Evolutionary conservation across 345 rosid species (phyloP).

Genomic region (Erucastrum elatum): DNA sequence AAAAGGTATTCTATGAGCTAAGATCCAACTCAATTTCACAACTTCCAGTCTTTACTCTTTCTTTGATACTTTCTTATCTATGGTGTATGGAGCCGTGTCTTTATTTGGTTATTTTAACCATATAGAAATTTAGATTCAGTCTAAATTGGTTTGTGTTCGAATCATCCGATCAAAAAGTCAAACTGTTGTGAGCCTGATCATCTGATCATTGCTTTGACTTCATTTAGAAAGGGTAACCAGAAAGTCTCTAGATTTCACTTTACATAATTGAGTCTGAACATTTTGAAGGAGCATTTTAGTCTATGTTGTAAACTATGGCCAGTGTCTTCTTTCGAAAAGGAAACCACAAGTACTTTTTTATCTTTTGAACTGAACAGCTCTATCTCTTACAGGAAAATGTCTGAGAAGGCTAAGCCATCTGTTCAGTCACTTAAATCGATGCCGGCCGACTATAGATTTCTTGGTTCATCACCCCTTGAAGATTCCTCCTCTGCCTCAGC

Average conservation of each 20-base stretch:
- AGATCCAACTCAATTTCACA: conserved; percentile 22
- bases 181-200: not conserved
- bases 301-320: conserved; percentile 47
- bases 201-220: not conserved
- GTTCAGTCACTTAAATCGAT: conserved; percentile 65
- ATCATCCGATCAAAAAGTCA: not conserved
- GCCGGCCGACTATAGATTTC: conserved; percentile 65
- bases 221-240: not conserved
- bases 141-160: conserved; percentile 17
- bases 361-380: conserved; percentile 34
- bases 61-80: not conserved
- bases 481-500: not conserved
- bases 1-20: conserved; percentile 19
- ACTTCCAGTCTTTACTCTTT: not conserved
- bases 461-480: conserved; percentile 44
- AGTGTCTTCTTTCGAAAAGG: conserved; percentile 44
- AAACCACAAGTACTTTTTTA: conserved; percentile 39
- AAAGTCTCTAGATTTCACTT: conserved; percentile 22
- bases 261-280: not conserved
- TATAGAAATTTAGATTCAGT: not conserved
- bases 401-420: conserved; percentile 50
- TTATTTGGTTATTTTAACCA: not conserved
- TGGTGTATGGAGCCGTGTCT: conserved; percentile 12
- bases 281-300: conserved; percentile 12
- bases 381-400: conserved; percentile 51